Conservation (phyloP, 164 flowering plant species). For the Vitis rotundifolia region DNA sequence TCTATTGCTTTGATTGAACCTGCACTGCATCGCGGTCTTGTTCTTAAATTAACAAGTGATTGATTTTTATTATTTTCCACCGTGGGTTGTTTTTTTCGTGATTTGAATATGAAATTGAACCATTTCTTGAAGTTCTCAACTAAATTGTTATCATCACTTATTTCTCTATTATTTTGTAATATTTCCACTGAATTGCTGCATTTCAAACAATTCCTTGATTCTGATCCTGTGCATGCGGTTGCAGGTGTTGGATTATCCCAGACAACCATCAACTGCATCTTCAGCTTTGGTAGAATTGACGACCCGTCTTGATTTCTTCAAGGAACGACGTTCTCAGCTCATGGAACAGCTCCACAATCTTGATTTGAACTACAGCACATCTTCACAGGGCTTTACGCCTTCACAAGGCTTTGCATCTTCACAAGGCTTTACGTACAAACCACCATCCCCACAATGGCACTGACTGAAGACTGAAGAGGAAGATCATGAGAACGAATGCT, state of each 20-base stretch:
- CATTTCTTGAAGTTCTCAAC: too few species aligned
- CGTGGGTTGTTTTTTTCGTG: too few species aligned
- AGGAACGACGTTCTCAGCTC: constrained; percentile 93
- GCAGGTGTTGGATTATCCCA: constrained; percentile 58
- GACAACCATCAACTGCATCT: constrained; percentile 69
- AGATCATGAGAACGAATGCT: background rate
- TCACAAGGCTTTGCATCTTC: constrained; percentile 48
- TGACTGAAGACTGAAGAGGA: constrained; percentile 11
- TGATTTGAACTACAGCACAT: constrained; percentile 61
- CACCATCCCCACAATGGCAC: constrained; percentile 82
- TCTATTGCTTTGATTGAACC: background rate
- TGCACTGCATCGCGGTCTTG: background rate
- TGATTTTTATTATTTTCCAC: too few species aligned
- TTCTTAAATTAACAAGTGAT: too few species aligned
- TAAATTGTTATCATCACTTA: too few species aligned
- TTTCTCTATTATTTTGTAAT: background rate
- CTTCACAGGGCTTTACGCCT: constrained; percentile 59
- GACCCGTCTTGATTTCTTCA: constrained; percentile 94
- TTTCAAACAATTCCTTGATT: background rate
- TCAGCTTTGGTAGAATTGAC: constrained; percentile 90
- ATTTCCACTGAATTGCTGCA: background rate
- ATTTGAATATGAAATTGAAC: too few species aligned
- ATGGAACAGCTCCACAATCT: constrained; percentile 97
- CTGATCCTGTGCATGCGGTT: background rate
- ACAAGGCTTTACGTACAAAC: constrained; percentile 65